phyloP scores from a whole-genome alignment of 768 basidiomycete species.

The Lyophyllum shimeji region DNA sequence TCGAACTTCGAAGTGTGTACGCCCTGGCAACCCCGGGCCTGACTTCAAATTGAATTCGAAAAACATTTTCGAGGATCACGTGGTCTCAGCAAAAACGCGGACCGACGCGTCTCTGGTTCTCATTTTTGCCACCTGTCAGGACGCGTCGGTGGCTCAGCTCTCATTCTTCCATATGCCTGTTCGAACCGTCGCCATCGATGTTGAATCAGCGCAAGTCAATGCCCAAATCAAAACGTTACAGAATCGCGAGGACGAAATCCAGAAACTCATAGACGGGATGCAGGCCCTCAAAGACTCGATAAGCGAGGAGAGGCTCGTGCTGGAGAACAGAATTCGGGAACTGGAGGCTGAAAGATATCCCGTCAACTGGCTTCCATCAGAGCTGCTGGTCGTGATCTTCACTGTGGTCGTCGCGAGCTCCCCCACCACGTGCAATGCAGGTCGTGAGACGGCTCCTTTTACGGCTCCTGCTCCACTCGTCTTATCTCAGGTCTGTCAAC shows the following conservation, averaged over 20 bases:
- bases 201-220: slow-evolving; percentile 35
- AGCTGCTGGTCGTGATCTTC: slow-evolving; percentile 48
- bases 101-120: no score
- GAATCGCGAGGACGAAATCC: slow-evolving; percentile 38
- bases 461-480: slow-evolving; percentile 34
- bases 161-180: neutral
- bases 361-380: slow-evolving; percentile 50
- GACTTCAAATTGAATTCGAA: no score
- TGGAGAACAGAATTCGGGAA: slow-evolving; percentile 24
- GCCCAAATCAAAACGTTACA: slow-evolving; percentile 36
- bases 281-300: slow-evolving; percentile 34
- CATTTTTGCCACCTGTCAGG: neutral
- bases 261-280: slow-evolving; percentile 40
- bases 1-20: no score
- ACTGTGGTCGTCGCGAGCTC: slow-evolving; percentile 20
- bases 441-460: neutral
- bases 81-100: neutral
- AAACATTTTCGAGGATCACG: neutral
- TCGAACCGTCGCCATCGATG: slow-evolving; percentile 26
- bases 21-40: no score
- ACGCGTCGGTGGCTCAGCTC: neutral
- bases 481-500: slow-evolving; percentile 48
- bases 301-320: slow-evolving; percentile 28
- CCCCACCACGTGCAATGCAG: slow-evolving; percentile 17
- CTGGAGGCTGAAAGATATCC: slow-evolving; percentile 44